Conservation (phyloP, 768 basidiomycete species). For the Boletus patriciae region DNA sequence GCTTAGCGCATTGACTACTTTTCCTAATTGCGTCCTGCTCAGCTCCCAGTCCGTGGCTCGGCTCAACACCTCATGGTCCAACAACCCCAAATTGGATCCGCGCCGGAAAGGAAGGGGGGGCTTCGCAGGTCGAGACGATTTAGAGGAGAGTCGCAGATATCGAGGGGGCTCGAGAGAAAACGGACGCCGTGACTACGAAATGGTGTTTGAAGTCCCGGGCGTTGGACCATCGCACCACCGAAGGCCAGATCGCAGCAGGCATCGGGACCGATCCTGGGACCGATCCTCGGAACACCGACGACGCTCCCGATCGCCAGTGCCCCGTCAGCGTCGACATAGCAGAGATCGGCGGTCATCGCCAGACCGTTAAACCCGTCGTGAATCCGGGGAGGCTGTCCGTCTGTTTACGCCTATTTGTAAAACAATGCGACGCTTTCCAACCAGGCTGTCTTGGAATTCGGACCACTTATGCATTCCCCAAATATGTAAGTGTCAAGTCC, state of each 20-base stretch:
- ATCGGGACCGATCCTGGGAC: constrained; percentile 45
- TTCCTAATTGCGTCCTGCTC: constrained; percentile 22
- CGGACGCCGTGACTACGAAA: constrained; percentile 51
- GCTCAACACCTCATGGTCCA: constrained; percentile 80
- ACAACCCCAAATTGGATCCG: constrained; percentile 60
- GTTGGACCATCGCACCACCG: constrained; percentile 37
- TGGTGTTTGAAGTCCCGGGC: constrained; percentile 83
- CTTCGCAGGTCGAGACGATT: constrained; percentile 72
- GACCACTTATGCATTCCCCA: constrained; percentile 8
- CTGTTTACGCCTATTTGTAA: constrained; percentile 29
- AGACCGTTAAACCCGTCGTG: constrained; percentile 32
- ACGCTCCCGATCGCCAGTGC: constrained; percentile 27
- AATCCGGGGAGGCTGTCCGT: background rate
- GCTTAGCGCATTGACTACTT: constrained; percentile 3
- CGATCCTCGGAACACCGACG: constrained; percentile 26
- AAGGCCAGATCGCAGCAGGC: constrained; percentile 52
- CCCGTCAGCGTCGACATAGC: constrained; percentile 26
- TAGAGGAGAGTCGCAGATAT: constrained; percentile 72
- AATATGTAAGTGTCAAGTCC: constrained; percentile 22
- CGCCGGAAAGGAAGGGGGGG: constrained; percentile 38
- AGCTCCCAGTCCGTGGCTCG: constrained; percentile 94
- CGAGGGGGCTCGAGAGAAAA: constrained; percentile 38
- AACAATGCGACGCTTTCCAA: constrained; percentile 1
- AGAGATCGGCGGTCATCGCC: constrained; percentile 37
- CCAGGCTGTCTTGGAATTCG: constrained; percentile 14